Percentiles rank a stretch among this genome's conserved stretches.
phyloP scores from a whole-genome alignment of 2,329 filamentous ascomycete species.

The Colletotrichum gloeosporioides region DNA sequence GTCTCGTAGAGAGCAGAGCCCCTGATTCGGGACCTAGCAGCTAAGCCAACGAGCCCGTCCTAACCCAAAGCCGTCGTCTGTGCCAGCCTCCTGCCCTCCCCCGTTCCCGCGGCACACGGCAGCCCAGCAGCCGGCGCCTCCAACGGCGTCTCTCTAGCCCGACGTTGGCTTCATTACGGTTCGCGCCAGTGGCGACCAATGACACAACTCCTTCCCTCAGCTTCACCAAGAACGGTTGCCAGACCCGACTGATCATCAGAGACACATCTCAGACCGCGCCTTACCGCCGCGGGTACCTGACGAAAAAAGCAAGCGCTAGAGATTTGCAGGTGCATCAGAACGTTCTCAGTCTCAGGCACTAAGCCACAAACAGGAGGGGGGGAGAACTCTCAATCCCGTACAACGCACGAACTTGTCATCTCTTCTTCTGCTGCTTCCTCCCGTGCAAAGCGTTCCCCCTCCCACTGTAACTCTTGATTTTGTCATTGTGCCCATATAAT shows the following conservation, averaged over 20 bases:
- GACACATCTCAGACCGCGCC: slow-evolving; percentile 10
- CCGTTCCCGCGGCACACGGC: slow-evolving; percentile 11
- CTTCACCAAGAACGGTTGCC: slow-evolving; percentile 7
- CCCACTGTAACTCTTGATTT: background rate
- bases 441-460: background rate
- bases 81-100: background rate
- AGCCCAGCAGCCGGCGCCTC: slow-evolving; percentile 1
- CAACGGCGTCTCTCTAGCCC: slow-evolving; percentile 15
- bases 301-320: slow-evolving; percentile 3
- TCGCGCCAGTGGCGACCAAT: slow-evolving; percentile 21
- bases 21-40: background rate
- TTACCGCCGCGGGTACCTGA: slow-evolving; percentile 15
- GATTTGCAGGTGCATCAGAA: background rate
- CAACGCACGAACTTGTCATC: background rate
- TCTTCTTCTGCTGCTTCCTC: background rate
- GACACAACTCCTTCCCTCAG: slow-evolving; percentile 2
- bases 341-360: background rate
- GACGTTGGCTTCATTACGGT: slow-evolving; percentile 13
- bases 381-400: background rate
- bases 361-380: background rate
- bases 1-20: background rate
- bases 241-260: slow-evolving; percentile 11
- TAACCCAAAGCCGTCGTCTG: background rate
- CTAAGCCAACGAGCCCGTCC: background rate
- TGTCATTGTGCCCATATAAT: background rate